A percentile compares a stretch with the other conserved stretches of the same genome.
These are phyloP conservation scores for Yueomyces sp. DNA, from an alignment of 1,139 yeast genomes.

Conservation along the genomic window DNA sequence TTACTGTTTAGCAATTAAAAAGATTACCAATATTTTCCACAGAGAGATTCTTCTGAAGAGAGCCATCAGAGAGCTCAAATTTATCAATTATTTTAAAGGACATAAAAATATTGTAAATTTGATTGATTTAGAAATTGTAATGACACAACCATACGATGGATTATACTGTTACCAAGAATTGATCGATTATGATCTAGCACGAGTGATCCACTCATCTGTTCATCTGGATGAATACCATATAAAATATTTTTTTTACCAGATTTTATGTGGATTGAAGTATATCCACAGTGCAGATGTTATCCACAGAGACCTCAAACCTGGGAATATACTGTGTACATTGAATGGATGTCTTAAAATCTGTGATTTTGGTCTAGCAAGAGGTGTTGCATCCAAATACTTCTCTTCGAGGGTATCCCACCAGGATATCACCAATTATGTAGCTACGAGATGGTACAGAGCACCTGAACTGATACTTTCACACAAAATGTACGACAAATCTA, in stretches of 20 bases:
- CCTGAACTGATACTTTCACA: constrained; percentile 73
- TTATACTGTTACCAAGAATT: constrained; percentile 76
- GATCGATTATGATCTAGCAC: constrained; percentile 67
- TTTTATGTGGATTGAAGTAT: constrained; percentile 67
- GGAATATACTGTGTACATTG: constrained; percentile 62
- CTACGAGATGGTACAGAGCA: constrained; percentile 92
- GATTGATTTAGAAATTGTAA: constrained; percentile 60
- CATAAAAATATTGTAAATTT: constrained; percentile 68
- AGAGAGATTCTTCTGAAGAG: constrained; percentile 55
- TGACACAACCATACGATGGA: constrained; percentile 62
- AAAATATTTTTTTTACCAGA: constrained; percentile 63
- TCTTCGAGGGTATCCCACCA: constrained; percentile 18
- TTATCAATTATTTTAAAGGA: constrained; percentile 71
- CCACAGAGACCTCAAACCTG: constrained; percentile 80
- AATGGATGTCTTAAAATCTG: constrained; percentile 68
- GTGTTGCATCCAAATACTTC: constrained; percentile 38
- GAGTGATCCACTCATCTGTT: constrained; percentile 63
- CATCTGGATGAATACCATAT: constrained; percentile 79
- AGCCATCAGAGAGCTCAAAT: constrained; percentile 65
- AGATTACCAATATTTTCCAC: constrained; percentile 54
- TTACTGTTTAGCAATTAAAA: constrained; percentile 56
- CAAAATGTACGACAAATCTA: constrained; percentile 40
- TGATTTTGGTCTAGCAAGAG: constrained; percentile 83
- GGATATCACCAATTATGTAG: constrained; percentile 74
- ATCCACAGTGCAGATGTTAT: constrained; percentile 79